Percentiles rank a stretch among this genome's conserved stretches.
These are phyloP conservation scores for Aspergillus piperis DNA, from an alignment of 2,329 filamentous ascomycete genomes.

Conservation along the genomic window DNA sequence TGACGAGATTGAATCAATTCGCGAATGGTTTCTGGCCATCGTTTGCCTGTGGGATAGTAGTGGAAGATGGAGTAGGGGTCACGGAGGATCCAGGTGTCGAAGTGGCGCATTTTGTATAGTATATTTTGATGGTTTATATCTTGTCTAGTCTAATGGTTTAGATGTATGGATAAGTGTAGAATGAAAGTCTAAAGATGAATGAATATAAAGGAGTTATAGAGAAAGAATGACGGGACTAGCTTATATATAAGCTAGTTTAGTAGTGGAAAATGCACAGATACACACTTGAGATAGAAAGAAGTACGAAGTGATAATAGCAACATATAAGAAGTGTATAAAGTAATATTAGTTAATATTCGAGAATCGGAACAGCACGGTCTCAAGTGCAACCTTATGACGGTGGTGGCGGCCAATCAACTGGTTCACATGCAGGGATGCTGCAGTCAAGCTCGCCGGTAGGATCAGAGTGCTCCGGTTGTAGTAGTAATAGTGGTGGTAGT, in stretches of 20 bases:
- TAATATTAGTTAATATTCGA: neutral
- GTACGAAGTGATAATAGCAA: neutral
- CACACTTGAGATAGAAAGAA: neutral
- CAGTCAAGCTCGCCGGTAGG: neutral
- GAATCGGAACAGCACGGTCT: neutral
- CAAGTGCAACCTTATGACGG: conserved; percentile 35
- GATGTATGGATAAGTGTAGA: neutral
- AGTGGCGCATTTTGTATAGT: conserved; percentile 35
- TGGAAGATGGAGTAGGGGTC: conserved; percentile 44
- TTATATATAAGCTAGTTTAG: neutral
- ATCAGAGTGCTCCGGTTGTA: conserved; percentile 6
- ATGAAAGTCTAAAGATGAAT: no score
- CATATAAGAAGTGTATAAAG: neutral
- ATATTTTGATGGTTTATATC: neutral
- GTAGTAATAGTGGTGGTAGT: neutral
- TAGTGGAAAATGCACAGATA: neutral
- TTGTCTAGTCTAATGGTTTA: neutral
- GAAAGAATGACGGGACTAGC: no score
- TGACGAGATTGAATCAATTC: conserved; percentile 38
- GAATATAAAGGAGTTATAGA: no score
- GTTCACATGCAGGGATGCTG: neutral
- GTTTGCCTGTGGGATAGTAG: conserved; percentile 38
- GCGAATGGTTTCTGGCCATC: conserved; percentile 39
- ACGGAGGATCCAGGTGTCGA: conserved; percentile 42
- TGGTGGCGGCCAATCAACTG: conserved; percentile 19